Base-by-base conservation (phyloP, 2,329 filamentous ascomycete species). In the Pestalotiopsis sp. region DNA sequence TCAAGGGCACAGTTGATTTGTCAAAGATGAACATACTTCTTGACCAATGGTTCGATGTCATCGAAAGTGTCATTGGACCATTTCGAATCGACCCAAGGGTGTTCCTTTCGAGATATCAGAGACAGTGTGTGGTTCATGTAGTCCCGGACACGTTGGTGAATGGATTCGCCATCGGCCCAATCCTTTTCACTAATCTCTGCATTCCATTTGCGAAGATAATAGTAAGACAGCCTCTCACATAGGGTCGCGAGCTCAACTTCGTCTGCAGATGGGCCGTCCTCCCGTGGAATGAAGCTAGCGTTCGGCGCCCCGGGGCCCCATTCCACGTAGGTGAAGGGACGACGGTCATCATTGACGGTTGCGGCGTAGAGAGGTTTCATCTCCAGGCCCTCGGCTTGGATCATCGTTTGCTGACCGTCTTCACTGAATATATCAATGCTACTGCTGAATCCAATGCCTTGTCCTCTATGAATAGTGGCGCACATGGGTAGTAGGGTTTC, bases 41-140 rank as follows among this genome's bases (percentile, higher is more conserved):
- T 59, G 23, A 76, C 70, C 1, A 81, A 69, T 20, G 76, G 71
- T 38, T 75, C 71, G 63, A 81, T 69, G 45, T 56, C 62, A 2
- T 70, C 73, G 23, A 76, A 68, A 14, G 82, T 69, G 25, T 75
- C 56, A 66, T 20, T 49, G 27, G 25, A 45, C 68, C 45, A 58
- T 12, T 23, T 41, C 56, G 60, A 14, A 9, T 68, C 65, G 27
- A 69, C 65, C 7, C 59, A 65, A 4, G 69, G 56, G 73, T 74
- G 77, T 66, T 73, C 63, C 62, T 73, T 63, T 14, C 66, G 40
- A 23, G 67, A n/a, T 2, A 66, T 68, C 40, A 59, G 52, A 5
- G 60, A 52, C 14, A 71, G 49, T 3, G 69, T 68, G 61, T 73
- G 70, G 3, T 75, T 66, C 0, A 75, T 65, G 13, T 60, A 77